Evolutionary conservation across 768 basidiomycete genomes (phyloP), one percentile per base, ranked within the genome.

Genomic region (Russula sp.): DNA sequence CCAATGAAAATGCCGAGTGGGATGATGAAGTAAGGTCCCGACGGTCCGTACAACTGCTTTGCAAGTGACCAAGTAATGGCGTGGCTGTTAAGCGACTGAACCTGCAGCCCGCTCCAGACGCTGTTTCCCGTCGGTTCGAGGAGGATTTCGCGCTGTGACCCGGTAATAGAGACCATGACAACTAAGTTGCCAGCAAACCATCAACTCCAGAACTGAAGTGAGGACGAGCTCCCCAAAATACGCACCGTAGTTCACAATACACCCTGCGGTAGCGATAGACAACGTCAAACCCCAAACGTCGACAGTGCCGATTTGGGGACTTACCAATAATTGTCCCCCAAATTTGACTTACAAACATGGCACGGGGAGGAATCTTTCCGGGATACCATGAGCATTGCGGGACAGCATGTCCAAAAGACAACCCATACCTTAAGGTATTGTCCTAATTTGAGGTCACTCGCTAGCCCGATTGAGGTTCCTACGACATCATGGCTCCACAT

Each of bases 401-500:
- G n/a, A 2, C 22, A 26, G 9, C 24, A 22, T 5, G 26, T 64
- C 16, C 20, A 0, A 34, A n/a, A 54, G 1, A 49, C 24, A 16
- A 64, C 34, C 13, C 4, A 28, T 59, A 67, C 66, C 20, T 69
- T 69, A 28, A 69, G 74, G 71, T 85, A 84, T 40, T 79, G 78
- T 46, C 77, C 78, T 42, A 89, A 79, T 70, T 88, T 88, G 7
- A 86, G 74, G 70, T 85, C 84, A 1, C 76, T 75, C 2, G 84
- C 82, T 13, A 86, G 76, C 36, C 69, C 69, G 56, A 85, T 80
- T 0, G 83, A 85, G 36, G 79, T 84, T 18, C 77, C 73, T 42
- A 87, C 76, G 53, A 84, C 80, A 67, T 84, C 83, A 66, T 85
- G 84, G 69, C 83, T 84, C 84, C 85, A 86, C 83, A 85, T 85